Base-by-base conservation (phyloP, 768 basidiomycete genomes). In the Pleurotus tuoliensis region DNA sequence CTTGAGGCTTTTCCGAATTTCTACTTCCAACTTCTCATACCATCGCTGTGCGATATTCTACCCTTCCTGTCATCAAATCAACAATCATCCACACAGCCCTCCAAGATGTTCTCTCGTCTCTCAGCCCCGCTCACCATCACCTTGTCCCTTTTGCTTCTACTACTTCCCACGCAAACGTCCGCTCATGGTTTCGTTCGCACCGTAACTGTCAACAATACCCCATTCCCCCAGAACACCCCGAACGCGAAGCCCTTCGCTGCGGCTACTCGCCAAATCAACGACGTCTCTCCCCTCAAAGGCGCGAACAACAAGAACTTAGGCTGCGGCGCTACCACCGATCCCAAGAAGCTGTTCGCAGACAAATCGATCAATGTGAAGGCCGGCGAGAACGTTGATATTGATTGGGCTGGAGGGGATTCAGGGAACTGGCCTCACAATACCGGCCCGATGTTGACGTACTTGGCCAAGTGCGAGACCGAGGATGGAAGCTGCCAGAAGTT, bases 391-490 rank as follows among this genome's bases (percentile, higher is more conserved):
- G 55, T 89, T 13, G 69, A 73, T 5, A 80, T 88, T 61, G 67
- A 75, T 58, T 90, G 88, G 87, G 66, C 60, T 13, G 82, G 73
- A 47, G 81, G 41, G n/a, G 41, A 44, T 44, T n/a, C n/a, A 7
- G 30, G 22, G 22, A 48, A 48, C 24, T 81, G 78, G 82, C 74
- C 74, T 0, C 81, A 88, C 62, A 71, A 87, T 57, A 82, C 72
- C 13, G 88, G 88, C 3, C 88, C 88, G 5, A 72, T 88, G 72
- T 71, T 90, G 71, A 89, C 86, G 34, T 92, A 92, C 65, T 77
- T 92, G 79, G 79, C 87, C 2, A 70, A 73, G 24, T 92, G 90
- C 64, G 81, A 80, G 0, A 69, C 70, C 27, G 30, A 34, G 30
- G 30, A 34, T 34, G 73, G 76, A 0, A 68, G 80, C 2, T 90